Evolutionary conservation across 805 yeast genomes (phyloP).

Genomic region (Ogataea zsoltii): DNA sequence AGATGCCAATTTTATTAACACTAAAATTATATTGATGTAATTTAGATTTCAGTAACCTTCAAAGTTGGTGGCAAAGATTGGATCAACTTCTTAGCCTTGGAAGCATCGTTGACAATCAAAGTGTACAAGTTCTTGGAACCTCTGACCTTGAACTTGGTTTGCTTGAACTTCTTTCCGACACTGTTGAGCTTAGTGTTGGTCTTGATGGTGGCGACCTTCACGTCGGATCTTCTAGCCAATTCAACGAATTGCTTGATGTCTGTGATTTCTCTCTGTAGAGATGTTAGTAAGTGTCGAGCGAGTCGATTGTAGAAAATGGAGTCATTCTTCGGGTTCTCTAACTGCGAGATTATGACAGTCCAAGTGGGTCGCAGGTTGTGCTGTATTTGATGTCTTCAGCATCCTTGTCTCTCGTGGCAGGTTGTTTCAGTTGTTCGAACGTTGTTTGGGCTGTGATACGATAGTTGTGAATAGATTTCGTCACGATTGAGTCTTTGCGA

Average conservation of each 20-base stretch:
- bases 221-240: conserved; percentile 95
- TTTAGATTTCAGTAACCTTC: conserved; percentile 53
- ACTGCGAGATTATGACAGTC: too few relatives aligned
- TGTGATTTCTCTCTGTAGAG: conserved; percentile 64
- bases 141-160: conserved; percentile 99
- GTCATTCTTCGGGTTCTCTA: background rate
- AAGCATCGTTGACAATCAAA: conserved; percentile 89
- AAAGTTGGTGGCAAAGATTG: conserved; percentile 96
- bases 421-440: too few relatives aligned
- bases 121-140: conserved; percentile 95
- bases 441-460: too few relatives aligned
- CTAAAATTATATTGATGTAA: conserved; percentile 7
- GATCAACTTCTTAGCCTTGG: conserved; percentile 95
- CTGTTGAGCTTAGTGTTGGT: conserved; percentile 81
- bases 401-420: too few relatives aligned
- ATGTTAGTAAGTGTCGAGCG: conserved; percentile 21
- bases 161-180: conserved; percentile 81
- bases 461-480: too few relatives aligned
- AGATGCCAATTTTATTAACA: conserved; percentile 8
- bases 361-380: too few relatives aligned
- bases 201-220: conserved; percentile 91
- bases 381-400: too few relatives aligned
- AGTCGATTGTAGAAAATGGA: background rate
- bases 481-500: too few relatives aligned
- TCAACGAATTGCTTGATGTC: conserved; percentile 97